Evolutionary conservation across 805 yeast species (phyloP).

Genomic region (Ogataea neopini): DNA sequence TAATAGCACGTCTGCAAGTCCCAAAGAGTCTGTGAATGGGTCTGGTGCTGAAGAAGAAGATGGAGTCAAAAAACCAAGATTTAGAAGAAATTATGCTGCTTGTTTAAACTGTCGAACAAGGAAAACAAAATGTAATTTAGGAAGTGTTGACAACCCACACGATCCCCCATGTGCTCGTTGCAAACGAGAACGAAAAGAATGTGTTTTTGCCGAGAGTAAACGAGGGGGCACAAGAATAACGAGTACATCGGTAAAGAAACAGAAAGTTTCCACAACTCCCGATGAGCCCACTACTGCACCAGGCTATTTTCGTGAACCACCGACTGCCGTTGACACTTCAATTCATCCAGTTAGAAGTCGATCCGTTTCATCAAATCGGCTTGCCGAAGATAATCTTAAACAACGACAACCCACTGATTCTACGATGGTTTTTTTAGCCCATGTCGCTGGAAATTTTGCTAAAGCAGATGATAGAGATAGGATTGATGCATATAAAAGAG

Average conservation of each 20-base stretch:
- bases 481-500: slow-evolving; percentile 52
- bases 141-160: slow-evolving; percentile 67
- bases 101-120: slow-evolving; percentile 83
- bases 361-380: background rate
- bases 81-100: slow-evolving; percentile 73
- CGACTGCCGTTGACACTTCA: background rate
- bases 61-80: slow-evolving; percentile 28
- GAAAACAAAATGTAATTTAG: slow-evolving; percentile 85
- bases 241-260: background rate
- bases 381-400: background rate
- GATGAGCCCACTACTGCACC: slow-evolving; percentile 1
- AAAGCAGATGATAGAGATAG: slow-evolving; percentile 65
- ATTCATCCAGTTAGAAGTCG: background rate
- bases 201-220: slow-evolving; percentile 59
- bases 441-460: slow-evolving; percentile 77
- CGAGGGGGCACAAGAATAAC: slow-evolving; percentile 47
- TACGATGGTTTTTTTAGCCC: slow-evolving; percentile 71
- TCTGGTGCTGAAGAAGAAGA: slow-evolving; percentile 1
- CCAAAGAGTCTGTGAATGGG: background rate
- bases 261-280: background rate
- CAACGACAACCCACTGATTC: slow-evolving; percentile 30
- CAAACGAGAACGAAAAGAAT: slow-evolving; percentile 75
- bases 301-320: background rate
- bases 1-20: background rate
- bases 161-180: slow-evolving; percentile 88